Percentiles rank a stretch among this genome's conserved stretches.
Evolutionary conservation across 176 grass and related monocot species (phyloP).

Genomic region (Lolium rigidum): DNA sequence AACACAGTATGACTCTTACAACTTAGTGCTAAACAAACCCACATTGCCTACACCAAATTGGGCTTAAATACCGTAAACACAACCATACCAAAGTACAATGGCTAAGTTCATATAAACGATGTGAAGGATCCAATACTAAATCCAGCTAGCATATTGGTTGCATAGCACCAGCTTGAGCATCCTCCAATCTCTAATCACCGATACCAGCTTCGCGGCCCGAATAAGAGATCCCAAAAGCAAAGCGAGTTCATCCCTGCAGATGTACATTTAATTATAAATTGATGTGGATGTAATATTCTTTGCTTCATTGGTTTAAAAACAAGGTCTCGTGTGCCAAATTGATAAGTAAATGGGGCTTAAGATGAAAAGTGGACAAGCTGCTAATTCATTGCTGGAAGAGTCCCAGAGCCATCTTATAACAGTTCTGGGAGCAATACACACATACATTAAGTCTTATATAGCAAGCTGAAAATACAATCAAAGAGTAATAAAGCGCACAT

Average conservation of each 20-base stretch:
- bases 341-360: background rate
- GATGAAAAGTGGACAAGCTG: background rate
- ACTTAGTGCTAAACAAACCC: background rate
- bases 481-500: background rate
- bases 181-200: background rate
- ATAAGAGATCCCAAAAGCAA: background rate
- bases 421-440: background rate
- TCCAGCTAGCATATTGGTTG: background rate
- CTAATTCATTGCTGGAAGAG: background rate
- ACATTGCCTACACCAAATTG: background rate
- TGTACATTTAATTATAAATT: background rate
- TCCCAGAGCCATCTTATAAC: background rate
- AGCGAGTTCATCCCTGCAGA: background rate
- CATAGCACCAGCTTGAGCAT: background rate
- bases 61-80: background rate
- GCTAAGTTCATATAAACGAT: background rate
- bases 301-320: background rate
- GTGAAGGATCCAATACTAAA: background rate
- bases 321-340: background rate
- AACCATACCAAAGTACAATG: background rate
- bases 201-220: background rate
- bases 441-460: background rate
- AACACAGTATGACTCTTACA: background rate
- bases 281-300: background rate
- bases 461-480: background rate